Percentiles rank a stretch among this genome's conserved stretches.
These are phyloP conservation scores for Colletotrichum chlorophyti DNA, from an alignment of 2,329 filamentous ascomycete genomes.

Conservation along the genomic window DNA sequence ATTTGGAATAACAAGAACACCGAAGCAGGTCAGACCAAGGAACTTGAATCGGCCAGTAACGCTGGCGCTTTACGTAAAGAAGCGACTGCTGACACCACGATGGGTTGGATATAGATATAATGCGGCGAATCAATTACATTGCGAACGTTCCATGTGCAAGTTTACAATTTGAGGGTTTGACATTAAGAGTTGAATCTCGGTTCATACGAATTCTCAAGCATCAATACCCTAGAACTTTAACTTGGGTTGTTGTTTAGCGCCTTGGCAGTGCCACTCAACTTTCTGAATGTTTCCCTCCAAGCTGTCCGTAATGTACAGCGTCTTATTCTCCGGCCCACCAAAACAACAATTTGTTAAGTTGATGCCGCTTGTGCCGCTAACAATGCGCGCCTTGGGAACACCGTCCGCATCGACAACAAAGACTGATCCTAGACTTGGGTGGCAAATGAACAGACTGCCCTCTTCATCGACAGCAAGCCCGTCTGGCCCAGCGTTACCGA, in stretches of 20 bases:
- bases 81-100: too few relatives aligned
- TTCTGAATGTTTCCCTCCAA: slow-evolving; percentile 43
- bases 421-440: slow-evolving; percentile 42
- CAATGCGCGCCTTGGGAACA: slow-evolving; percentile 43
- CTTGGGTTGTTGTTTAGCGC: slow-evolving; percentile 25
- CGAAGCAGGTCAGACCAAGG: too few relatives aligned
- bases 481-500: slow-evolving; percentile 48
- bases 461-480: slow-evolving; percentile 47
- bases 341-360: slow-evolving; percentile 51
- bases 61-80: too few relatives aligned
- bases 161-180: too few relatives aligned
- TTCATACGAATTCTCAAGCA: too few relatives aligned
- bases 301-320: slow-evolving; percentile 48
- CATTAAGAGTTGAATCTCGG: too few relatives aligned
- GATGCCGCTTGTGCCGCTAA: slow-evolving; percentile 38
- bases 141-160: too few relatives aligned
- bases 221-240: too few relatives aligned
- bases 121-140: too few relatives aligned
- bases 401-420: slow-evolving; percentile 47
- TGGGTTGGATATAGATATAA: too few relatives aligned
- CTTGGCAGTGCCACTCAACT: slow-evolving; percentile 41
- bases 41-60: too few relatives aligned
- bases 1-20: too few relatives aligned
- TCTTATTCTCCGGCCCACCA: slow-evolving; percentile 43
- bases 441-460: slow-evolving; percentile 43